phyloP scores from a whole-genome alignment of 257 asterid species.

The Penstemon barbatus region DNA sequence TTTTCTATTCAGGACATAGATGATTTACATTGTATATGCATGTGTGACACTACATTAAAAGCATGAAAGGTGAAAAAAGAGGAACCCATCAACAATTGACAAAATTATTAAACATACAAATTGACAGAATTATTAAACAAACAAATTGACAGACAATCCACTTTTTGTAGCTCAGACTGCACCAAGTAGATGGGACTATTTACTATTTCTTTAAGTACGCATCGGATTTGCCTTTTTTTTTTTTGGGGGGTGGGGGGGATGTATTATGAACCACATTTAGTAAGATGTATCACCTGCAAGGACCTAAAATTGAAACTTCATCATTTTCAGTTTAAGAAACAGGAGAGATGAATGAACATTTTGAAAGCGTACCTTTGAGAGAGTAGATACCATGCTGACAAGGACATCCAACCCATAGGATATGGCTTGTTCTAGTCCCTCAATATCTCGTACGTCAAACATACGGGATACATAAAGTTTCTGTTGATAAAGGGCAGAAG shows the following conservation, averaged over 20 bases:
- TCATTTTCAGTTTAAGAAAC: conserved; percentile 18
- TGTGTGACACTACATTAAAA: not conserved
- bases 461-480: conserved; percentile 72
- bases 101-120: not conserved
- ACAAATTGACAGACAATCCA: conserved; percentile 3
- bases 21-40: not conserved
- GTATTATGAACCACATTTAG: not conserved
- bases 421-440: conserved; percentile 75
- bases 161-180: conserved; percentile 5
- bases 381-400: conserved; percentile 52
- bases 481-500: conserved; percentile 38
- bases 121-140: not conserved
- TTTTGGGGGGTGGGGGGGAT: too few species aligned
- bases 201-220: conserved; percentile 13
- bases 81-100: not conserved
- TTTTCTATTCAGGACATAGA: conserved; percentile 7
- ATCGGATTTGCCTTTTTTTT: not conserved
- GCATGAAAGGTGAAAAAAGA: conserved; percentile 3
- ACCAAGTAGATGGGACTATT: not conserved
- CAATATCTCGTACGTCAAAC: conserved; percentile 73
- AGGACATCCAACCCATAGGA: conserved; percentile 75
- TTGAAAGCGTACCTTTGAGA: conserved; percentile 60
- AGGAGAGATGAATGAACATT: conserved; percentile 15
- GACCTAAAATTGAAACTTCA: not conserved
- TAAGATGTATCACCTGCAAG: conserved; percentile 5